Evolutionary conservation across 805 yeast species (phyloP), one percentile per base, ranked within the genome.

Genomic region (Ogataea angusta): DNA sequence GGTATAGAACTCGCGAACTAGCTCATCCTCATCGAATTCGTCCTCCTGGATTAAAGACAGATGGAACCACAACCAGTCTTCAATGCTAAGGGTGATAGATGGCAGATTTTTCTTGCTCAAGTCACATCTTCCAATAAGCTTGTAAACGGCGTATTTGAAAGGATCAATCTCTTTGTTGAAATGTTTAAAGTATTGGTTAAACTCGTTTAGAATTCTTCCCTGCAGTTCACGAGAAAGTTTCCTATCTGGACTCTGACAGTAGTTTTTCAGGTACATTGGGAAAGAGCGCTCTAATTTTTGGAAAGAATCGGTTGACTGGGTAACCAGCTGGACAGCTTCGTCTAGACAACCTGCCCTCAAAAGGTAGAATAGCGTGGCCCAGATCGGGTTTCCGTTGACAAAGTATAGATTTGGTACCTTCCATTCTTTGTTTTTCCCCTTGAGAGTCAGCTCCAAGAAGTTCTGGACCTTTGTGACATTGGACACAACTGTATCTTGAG

Each of bases 61-160:
- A 63, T 93, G 97, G 58, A 85, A 78, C 99, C 99, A 91, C 36
- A 91, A 62, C 98, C 98, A 91, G 65, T 91, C 98, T 62, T 91
- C 98, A 34, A 90, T 77, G 43, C 95, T 85, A 26, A 80, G 64
- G 22, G 91, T 76, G 27, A 76, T 68, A n/a, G 80, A 61, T 26
- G 95, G 79, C 52, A 90, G 66, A 47, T 76, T 67, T 62, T 80
- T 79, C 62, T 81, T 72, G 34, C 84, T 69, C 56, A 83, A 57
- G 66, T 81, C 82, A 62, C 96, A 88, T 61, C 93, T 82, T n/a
- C 98, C 98, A 43, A 91, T 75, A 18, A 93, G 73, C 63, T 93
- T 91, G 67, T 87, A 93, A 5, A 89, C 83, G 0, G 96, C 93
- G 59, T 82, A 84, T 59, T 90, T 82, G 67, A 76, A 93, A 5